Conservation (phyloP, 2,329 filamentous ascomycete species). For the Fusarium chaquense region DNA sequence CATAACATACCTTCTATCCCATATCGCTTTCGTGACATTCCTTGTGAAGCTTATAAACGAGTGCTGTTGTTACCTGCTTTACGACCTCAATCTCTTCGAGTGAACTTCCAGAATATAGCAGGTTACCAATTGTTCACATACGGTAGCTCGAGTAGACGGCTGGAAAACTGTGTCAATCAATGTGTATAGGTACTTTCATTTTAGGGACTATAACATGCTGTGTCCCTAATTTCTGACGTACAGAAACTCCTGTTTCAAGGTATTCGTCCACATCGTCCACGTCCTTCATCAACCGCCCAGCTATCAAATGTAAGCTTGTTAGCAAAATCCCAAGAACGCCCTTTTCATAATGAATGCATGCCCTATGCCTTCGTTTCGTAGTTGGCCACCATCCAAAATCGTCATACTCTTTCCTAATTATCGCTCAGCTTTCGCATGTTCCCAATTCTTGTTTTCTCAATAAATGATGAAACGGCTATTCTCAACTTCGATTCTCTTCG, state of each 20-base stretch:
- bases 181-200: neutral
- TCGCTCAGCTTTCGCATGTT: constrained; percentile 1
- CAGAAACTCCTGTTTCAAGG: constrained; percentile 7
- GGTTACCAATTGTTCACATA: neutral
- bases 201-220: neutral
- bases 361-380: constrained; percentile 27
- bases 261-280: neutral
- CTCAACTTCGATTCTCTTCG: constrained; percentile 51
- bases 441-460: neutral
- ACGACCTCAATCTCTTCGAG: neutral
- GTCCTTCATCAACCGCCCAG: constrained; percentile 1
- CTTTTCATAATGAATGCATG: constrained; percentile 45
- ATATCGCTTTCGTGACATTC: neutral
- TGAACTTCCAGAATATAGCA: neutral
- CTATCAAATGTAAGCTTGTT: constrained; percentile 18
- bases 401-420: constrained; percentile 16
- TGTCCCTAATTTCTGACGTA: neutral
- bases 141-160: neutral
- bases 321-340: constrained; percentile 42
- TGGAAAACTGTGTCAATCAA: neutral
- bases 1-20: neutral
- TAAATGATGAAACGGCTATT: neutral
- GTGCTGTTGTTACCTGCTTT: neutral
- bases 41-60: neutral
- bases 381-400: constrained; percentile 23